Evolutionary conservation across 306 rosid genomes (phyloP).

Genomic region (Nissolia schottii): DNA sequence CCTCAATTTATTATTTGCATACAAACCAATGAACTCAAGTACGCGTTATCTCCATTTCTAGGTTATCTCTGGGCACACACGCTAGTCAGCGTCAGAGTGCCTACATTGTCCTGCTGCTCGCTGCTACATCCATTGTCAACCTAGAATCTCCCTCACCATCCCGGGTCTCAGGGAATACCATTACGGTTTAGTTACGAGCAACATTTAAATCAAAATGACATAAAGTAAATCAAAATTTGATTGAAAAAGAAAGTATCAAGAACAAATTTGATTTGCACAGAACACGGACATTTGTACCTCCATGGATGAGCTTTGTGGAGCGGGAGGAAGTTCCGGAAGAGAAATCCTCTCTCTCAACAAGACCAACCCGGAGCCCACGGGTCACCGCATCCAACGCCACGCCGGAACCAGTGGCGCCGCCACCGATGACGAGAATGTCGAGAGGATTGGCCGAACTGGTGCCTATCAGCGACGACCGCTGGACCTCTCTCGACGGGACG

Average conservation of each 20-base stretch:
- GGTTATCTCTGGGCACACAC: too few species aligned
- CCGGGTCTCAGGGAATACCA: too few species aligned
- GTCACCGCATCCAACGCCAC: conserved; percentile 80
- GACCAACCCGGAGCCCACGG: conserved; percentile 85
- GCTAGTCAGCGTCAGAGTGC: too few species aligned
- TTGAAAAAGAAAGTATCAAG: background rate
- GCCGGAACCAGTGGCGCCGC: conserved; percentile 88
- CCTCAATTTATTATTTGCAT: too few species aligned
- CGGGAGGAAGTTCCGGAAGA: conserved; percentile 90
- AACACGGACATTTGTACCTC: conserved; percentile 44
- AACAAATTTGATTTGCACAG: background rate
- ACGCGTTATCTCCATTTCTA: too few species aligned
- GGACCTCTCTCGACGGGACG: conserved; percentile 59
- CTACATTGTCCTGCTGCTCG: too few species aligned
- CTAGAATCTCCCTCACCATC: too few species aligned
- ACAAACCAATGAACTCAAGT: too few species aligned
- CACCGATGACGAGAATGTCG: conserved; percentile 80
- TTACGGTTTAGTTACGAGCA: too few species aligned
- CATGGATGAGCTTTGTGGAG: conserved; percentile 89
- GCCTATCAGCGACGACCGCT: conserved; percentile 60
- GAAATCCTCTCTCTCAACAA: conserved; percentile 92
- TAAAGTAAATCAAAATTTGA: background rate
- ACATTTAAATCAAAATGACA: background rate
- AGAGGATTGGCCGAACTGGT: conserved; percentile 57
- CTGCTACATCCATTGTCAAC: too few species aligned